Evolutionary conservation across 2,329 filamentous ascomycete genomes (phyloP), one percentile per base, ranked within the genome.

Genomic region (Periglandula ipomoeae): DNA sequence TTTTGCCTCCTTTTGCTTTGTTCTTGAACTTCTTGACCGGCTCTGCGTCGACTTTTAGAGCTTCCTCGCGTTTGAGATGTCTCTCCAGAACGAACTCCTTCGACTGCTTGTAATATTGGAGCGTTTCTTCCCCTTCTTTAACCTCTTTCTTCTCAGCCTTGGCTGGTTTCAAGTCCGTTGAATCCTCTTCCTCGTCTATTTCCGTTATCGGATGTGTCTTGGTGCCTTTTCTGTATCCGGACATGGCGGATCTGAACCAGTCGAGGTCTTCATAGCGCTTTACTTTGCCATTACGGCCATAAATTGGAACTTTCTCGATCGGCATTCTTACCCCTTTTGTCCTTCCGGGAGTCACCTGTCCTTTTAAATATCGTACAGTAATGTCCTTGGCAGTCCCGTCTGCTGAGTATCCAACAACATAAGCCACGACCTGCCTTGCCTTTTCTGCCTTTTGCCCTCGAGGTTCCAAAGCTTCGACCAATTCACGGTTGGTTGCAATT

Each of bases 371-470:
- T 24, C 93, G 80, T 10, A 93, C 83, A 0, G 93, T 98, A 15
- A 98, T 86, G 62, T 98, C 93, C 63, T 97, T 97, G 11, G 89
- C 90, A 0, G 89, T 90, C 2, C 87, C 88, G 61, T 97, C 90
- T 3, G 79, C 68, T 0, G 87, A 88, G 65, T 87, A 88, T 0
- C 85, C 90, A 19, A 97, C 73, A 2, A 95, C 78, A 59, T 98
- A 98, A 41, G 87, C 87, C 59, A 95, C 89, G 11, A 95, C 81
- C 64, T 97, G 91, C 57, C 88, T 91, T 0, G 85, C 81, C 58
- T 85, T 89, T 30, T 95, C 89, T 1, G 90, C 89, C 61, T 86
- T 88, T 32, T 75, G 78, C 5, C 91, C 90, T 13, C 89, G 82
- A 13, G 90, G 87, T 58, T 96, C 89, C 46, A 97, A 83, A 1